Percentiles rank a stretch among this genome's conserved stretches.
phyloP scores from a whole-genome alignment of 2,329 filamentous ascomycete genomes.

The Aaosphaeria pasadenensis region DNA sequence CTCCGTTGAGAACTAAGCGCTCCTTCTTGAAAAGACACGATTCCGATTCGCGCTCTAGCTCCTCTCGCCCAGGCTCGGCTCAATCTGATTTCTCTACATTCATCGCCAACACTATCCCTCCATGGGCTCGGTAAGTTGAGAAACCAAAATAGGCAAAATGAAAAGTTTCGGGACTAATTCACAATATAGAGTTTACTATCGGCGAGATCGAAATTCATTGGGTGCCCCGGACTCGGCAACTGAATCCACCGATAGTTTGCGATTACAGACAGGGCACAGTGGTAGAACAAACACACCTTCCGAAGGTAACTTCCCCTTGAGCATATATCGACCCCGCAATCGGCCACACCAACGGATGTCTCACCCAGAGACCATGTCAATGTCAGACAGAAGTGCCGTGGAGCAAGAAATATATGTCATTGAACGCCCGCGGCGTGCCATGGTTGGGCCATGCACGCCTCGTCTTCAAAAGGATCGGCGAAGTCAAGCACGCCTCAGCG shows the following conservation, averaged over 20 bases:
- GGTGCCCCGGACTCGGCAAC: slow-evolving; percentile 28
- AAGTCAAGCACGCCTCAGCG: slow-evolving; percentile 51
- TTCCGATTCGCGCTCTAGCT: slow-evolving; percentile 31
- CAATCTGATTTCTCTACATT: slow-evolving; percentile 34
- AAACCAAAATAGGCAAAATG: not conserved
- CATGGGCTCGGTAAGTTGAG: slow-evolving; percentile 34
- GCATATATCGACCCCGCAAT: slow-evolving; percentile 38
- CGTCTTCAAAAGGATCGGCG: slow-evolving; percentile 38
- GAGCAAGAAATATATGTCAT: slow-evolving; percentile 29
- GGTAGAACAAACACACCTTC: slow-evolving; percentile 35
- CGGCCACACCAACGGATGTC: slow-evolving; percentile 32
- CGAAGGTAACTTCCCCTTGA: slow-evolving; percentile 35
- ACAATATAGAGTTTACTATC: slow-evolving; percentile 33
- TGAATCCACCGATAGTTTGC: slow-evolving; percentile 29
- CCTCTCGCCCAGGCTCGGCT: slow-evolving; percentile 33
- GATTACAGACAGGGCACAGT: slow-evolving; percentile 32
- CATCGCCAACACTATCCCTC: slow-evolving; percentile 34
- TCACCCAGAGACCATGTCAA: slow-evolving; percentile 25
- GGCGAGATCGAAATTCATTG: slow-evolving; percentile 32
- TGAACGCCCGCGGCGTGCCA: slow-evolving; percentile 22
- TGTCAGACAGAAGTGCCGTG: slow-evolving; percentile 21
- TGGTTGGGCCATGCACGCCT: slow-evolving; percentile 30
- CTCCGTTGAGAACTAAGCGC: slow-evolving; percentile 36
- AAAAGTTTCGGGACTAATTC: slow-evolving; percentile 8
- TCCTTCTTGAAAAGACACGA: slow-evolving; percentile 33